A percentile compares a stretch with the other conserved stretches of the same genome.
phyloP scores from a whole-genome alignment of 2,329 filamentous ascomycete species.

The Exserohilum rostratum region DNA sequence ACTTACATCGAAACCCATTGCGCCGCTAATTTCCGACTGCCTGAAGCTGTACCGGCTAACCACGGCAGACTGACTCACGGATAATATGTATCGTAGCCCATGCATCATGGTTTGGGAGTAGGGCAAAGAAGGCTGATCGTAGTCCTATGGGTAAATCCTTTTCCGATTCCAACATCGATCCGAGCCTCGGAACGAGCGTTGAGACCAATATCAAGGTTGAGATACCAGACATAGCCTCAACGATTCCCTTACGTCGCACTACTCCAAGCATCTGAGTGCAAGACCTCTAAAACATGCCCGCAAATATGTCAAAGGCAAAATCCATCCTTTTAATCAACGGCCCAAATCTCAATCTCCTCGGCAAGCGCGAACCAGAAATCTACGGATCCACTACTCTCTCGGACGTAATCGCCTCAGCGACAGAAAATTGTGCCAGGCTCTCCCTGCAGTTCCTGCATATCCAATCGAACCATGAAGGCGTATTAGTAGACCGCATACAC shows the following conservation, averaged over 20 bases:
- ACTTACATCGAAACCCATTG: neutral
- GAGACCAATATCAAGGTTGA: neutral
- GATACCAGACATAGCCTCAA: neutral
- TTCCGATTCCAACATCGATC: conserved; percentile 13
- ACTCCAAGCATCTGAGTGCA: neutral
- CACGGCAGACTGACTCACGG: neutral
- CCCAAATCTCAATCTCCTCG: conserved; percentile 82
- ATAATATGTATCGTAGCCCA: neutral
- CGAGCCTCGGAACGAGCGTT: conserved; percentile 9
- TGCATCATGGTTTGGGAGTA: neutral
- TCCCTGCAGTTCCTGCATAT: conserved; percentile 63
- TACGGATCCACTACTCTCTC: conserved; percentile 73
- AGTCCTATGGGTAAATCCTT: conserved; percentile 13
- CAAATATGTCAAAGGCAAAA: conserved; percentile 48
- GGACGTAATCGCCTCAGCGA: conserved; percentile 62
- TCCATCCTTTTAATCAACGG: conserved; percentile 76
- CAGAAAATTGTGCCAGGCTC: conserved; percentile 57
- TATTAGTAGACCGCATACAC: conserved; percentile 75
- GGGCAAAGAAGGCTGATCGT: conserved; percentile 3
- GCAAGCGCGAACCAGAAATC: conserved; percentile 73
- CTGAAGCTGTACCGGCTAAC: conserved; percentile 13
- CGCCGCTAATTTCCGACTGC: neutral
- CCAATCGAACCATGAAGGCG: conserved; percentile 81
- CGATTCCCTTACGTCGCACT: neutral
- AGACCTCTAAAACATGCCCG: neutral